These are phyloP conservation scores for Aspergillus flavus DNA, from an alignment of 2,329 filamentous ascomycete species.

Conservation along the genomic window DNA sequence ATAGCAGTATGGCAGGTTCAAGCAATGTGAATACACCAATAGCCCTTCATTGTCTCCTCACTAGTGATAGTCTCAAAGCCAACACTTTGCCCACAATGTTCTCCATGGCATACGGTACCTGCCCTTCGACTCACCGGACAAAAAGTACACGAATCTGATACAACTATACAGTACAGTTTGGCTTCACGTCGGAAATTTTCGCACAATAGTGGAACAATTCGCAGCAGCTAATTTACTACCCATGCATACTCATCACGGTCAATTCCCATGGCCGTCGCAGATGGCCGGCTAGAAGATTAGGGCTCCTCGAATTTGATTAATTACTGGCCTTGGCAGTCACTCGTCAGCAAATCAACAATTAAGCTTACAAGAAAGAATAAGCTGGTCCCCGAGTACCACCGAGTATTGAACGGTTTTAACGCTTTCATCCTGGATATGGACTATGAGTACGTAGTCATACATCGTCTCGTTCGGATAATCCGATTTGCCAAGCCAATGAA, in stretches of 20 bases:
- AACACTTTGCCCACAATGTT: neutral
- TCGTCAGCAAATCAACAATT: neutral
- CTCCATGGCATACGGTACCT: neutral
- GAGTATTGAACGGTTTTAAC: neutral
- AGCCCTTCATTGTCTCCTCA: neutral
- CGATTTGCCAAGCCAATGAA: neutral
- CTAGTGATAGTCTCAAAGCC: neutral
- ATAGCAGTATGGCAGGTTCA: neutral
- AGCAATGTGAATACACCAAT: neutral
- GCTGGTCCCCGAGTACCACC: neutral
- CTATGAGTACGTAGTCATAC: constrained; percentile 6
- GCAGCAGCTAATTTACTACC: neutral
- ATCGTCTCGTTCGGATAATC: neutral
- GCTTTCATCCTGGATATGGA: neutral
- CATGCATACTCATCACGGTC: neutral
- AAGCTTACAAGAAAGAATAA: neutral
- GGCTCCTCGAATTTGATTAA: neutral
- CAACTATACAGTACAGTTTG: neutral
- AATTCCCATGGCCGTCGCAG: neutral
- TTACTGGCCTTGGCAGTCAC: neutral
- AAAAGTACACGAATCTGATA: neutral
- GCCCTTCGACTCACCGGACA: neutral
- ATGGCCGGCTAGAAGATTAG: neutral
- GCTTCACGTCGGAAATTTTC: neutral
- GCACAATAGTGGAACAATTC: neutral